These are phyloP conservation scores for Ustilago loliicola DNA, from an alignment of 1,284 basidiomycete genomes.

Conservation along the genomic window DNA sequence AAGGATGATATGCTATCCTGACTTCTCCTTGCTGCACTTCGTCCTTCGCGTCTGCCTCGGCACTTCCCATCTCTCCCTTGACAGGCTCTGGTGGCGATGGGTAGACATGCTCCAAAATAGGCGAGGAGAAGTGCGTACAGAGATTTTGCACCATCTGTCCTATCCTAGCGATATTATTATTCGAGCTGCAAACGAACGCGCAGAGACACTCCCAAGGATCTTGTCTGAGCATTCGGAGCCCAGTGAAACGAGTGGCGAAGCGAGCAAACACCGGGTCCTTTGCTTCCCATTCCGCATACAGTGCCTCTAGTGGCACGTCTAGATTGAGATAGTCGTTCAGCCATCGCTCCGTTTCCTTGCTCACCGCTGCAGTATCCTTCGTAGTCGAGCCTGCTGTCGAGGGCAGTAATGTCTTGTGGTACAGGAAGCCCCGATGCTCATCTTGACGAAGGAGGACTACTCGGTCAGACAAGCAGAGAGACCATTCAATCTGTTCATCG, in stretches of 20 bases:
- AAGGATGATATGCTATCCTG: constrained; percentile 79
- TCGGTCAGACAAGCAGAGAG: constrained; percentile 64
- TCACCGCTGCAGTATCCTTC: not conserved
- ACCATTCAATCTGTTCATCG: constrained; percentile 63
- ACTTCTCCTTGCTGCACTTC: constrained; percentile 30
- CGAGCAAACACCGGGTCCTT: constrained; percentile 82
- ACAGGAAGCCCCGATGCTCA: constrained; percentile 52
- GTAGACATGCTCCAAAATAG: constrained; percentile 73
- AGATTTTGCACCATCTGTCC: constrained; percentile 70
- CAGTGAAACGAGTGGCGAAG: constrained; percentile 76
- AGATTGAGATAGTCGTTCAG: constrained; percentile 91
- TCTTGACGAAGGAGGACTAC: constrained; percentile 68
- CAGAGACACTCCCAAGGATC: constrained; percentile 83
- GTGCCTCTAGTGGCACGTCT: constrained; percentile 78
- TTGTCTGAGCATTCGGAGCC: constrained; percentile 82
- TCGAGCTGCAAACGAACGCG: constrained; percentile 93
- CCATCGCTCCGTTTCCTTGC: constrained; percentile 77
- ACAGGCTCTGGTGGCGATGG: constrained; percentile 36
- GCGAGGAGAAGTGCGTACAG: constrained; percentile 74
- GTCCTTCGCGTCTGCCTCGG: not conserved
- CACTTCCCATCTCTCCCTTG: constrained; percentile 44
- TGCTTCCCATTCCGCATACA: constrained; percentile 83
- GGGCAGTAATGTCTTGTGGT: constrained; percentile 57
- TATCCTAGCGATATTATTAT: constrained; percentile 82
- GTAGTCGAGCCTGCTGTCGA: not conserved